Evolutionary conservation across 192 early-diverging fungal genomes (phyloP).

Genomic region (Coemansia reversa): DNA sequence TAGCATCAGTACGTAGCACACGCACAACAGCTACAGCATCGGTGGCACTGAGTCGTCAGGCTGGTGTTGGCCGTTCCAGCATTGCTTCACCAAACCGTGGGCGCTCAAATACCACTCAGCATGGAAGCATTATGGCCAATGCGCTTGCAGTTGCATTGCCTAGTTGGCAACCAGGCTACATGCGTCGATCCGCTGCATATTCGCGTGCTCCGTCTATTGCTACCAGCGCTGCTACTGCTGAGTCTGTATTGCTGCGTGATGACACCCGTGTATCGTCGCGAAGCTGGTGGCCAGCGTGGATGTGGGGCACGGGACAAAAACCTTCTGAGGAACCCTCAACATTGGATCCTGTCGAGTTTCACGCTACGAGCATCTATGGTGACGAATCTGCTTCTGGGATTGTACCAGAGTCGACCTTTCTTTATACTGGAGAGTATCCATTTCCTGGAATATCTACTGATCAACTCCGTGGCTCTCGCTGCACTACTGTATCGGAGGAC

Average conservation of each 20-base stretch:
- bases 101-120: constrained; percentile 33
- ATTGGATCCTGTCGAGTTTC: background rate
- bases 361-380: background rate
- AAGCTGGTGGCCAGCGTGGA: constrained; percentile 42
- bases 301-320: constrained; percentile 13
- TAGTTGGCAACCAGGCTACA: constrained; percentile 4
- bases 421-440: constrained; percentile 37
- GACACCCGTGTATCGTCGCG: constrained; percentile 35
- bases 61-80: constrained; percentile 3
- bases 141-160: constrained; percentile 8
- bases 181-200: constrained; percentile 1
- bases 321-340: background rate
- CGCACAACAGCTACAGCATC: constrained; percentile 32
- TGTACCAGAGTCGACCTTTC: constrained; percentile 33
- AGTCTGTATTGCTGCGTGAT: constrained; percentile 39
- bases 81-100: constrained; percentile 9
- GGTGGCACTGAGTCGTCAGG: constrained; percentile 17
- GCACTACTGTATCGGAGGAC: too few species aligned
- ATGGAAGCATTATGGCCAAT: background rate
- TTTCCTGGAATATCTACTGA: constrained; percentile 25
- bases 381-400: constrained; percentile 23
- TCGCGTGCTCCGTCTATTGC: constrained; percentile 27
- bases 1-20: constrained; percentile 39
- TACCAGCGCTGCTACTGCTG: constrained; percentile 25
- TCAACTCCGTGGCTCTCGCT: background rate